Evolutionary conservation across 2,329 filamentous ascomycete species (phyloP), one percentile per base, ranked within the genome.

Genomic region (Aplosporella prunicola): DNA sequence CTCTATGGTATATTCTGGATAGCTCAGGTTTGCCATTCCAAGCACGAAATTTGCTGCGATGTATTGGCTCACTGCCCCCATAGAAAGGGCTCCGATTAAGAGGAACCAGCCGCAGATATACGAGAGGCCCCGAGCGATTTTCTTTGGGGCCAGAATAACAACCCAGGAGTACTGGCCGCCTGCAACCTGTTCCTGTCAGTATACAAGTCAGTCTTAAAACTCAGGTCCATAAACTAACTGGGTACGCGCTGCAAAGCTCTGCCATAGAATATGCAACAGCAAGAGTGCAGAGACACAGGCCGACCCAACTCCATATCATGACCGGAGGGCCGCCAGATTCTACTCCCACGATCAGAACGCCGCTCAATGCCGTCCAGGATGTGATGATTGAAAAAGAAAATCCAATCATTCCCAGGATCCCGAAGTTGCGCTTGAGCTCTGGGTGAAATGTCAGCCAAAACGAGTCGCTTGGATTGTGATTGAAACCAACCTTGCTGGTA

Each of bases 371-470:
- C 20, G 68, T 71, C 72, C 72, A 76, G 49, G 61, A 69, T 20
- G 72, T 75, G 28, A 77, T 69, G 30, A 76, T 71, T 40, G 63
- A 68, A 52, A 77, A 76, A 30, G 64, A 68, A 54, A 77, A 76
- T 1, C 70, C 72, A 22, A 76, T 62, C 69, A 76, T 76, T 23
- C 71, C 71, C 18, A 75, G 45, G 5, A 74, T 51, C 8, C 68
- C 61, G 45, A 76, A 76, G 7, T 63, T 69, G 7, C 72, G 68
- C 50, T 72, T 73, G 45, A 76, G 62, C 51, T 76, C 71, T 71
- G 37, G 2, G 17, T 2, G 14, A n/a, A n/a, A 2, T n/a, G 13
- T 42, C 15, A 39, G 35, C 1, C 8, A 9, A 26, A 4, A 24
- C 9, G 25, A 15, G 4, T 8, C 7, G 3, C 4, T 20, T 15